Evolutionary conservation across 1,284 basidiomycete species (phyloP).

Genomic region (Pterulicium gracile): DNA sequence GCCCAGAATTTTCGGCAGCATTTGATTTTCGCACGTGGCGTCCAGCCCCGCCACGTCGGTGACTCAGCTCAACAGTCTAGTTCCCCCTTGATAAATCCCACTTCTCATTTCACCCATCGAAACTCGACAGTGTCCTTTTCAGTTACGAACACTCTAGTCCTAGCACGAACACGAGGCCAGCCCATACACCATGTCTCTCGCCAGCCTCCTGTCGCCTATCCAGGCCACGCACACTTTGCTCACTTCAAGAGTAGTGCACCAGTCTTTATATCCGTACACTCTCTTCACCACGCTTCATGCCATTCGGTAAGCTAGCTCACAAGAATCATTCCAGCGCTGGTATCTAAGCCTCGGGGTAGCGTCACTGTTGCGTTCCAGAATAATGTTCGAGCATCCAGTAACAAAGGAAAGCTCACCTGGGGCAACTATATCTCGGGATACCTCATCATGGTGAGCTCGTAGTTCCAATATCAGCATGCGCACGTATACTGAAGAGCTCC

Average conservation of each 20-base stretch:
- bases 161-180: too few species aligned
- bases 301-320: background rate
- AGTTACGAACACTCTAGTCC: too few species aligned
- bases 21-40: too few species aligned
- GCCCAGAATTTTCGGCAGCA: too few species aligned
- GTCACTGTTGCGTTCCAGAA: background rate
- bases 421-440: constrained; percentile 31
- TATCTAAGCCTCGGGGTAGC: too few species aligned
- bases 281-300: background rate
- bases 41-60: too few species aligned
- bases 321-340: too few species aligned
- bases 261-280: background rate
- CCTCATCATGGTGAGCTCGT: constrained; percentile 28
- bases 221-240: background rate
- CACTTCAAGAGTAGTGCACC: background rate
- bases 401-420: constrained; percentile 20
- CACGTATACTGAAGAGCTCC: background rate
- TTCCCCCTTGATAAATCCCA: background rate
- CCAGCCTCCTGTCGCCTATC: background rate
- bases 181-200: constrained; percentile 1
- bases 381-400: background rate
- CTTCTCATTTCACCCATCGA: background rate
- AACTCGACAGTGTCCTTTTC: too few species aligned
- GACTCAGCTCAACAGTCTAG: too few species aligned
- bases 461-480: background rate